Conservation (phyloP, 1,139 yeast species). For the Lipomyces yarrowii region DNA sequence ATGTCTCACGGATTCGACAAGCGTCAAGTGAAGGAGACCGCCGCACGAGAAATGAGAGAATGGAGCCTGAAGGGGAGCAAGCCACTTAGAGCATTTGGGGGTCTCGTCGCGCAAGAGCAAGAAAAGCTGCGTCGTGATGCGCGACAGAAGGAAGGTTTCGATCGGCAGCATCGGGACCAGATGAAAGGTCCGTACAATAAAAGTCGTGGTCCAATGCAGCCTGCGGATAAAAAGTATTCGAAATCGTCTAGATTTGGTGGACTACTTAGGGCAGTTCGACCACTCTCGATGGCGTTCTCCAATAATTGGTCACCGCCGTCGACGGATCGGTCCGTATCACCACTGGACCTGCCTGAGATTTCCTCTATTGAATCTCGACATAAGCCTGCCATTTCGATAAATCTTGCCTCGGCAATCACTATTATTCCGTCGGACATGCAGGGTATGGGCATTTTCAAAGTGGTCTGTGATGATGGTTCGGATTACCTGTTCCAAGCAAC, state of each 20-base stretch:
- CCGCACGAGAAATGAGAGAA: conserved; percentile 49
- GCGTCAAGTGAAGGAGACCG: conserved; percentile 46
- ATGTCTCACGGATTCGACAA: conserved; percentile 36
- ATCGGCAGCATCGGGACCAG: conserved; percentile 39
- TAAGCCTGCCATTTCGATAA: conserved; percentile 61
- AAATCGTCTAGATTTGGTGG: conserved; percentile 32
- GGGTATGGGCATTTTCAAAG: conserved; percentile 53
- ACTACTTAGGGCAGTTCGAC: conserved; percentile 47
- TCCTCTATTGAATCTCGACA: conserved; percentile 46
- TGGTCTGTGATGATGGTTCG: conserved; percentile 56
- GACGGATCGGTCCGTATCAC: conserved; percentile 56
- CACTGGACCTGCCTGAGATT: conserved; percentile 63
- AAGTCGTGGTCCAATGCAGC: neutral
- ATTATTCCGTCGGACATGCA: conserved; percentile 14
- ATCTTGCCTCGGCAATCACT: conserved; percentile 51
- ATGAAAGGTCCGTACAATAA: neutral
- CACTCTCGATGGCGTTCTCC: conserved; percentile 47
- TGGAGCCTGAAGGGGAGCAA: conserved; percentile 26
- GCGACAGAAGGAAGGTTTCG: conserved; percentile 49
- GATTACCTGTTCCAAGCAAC: conserved; percentile 73
- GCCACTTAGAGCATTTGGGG: conserved; percentile 47
- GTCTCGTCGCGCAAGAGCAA: conserved; percentile 51
- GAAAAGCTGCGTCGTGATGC: conserved; percentile 57
- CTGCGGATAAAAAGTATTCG: conserved; percentile 8
- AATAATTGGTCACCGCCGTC: conserved; percentile 40